phyloP scores from a whole-genome alignment of 2,329 filamentous ascomycete species.

The Celoporthe dispersa region DNA sequence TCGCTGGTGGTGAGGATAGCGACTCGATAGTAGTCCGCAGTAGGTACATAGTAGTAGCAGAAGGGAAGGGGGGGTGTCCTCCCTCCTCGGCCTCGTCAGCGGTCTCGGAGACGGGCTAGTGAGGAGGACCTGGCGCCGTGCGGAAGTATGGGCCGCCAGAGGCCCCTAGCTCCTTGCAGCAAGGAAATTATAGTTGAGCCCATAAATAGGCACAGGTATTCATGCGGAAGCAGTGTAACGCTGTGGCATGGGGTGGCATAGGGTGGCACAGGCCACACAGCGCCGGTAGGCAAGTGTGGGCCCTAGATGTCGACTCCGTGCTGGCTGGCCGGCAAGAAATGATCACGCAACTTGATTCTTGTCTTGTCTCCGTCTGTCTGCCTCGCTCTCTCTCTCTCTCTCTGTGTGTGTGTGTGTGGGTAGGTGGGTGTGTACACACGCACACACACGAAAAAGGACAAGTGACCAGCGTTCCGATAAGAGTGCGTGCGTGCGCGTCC shows the following conservation, averaged over 20 bases:
- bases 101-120: background rate
- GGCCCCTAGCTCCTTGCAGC: slow-evolving; percentile 23
- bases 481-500: background rate
- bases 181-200: slow-evolving; percentile 28
- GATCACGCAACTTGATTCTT: background rate
- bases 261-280: slow-evolving; percentile 21
- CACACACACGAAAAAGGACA: background rate
- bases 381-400: background rate
- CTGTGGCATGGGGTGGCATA: slow-evolving; percentile 24
- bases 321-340: background rate
- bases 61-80: no score
- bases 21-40: background rate
- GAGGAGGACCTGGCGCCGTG: background rate
- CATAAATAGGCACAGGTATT: slow-evolving; percentile 27
- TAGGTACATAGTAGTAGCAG: no score
- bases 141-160: slow-evolving; percentile 13
- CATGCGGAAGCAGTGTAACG: slow-evolving; percentile 26
- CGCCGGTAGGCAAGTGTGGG: slow-evolving; percentile 4
- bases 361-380: background rate
- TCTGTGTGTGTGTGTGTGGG: no score
- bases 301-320: background rate
- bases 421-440: no score
- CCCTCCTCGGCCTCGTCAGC: background rate
- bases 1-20: background rate
- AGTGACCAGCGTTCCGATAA: background rate